These are phyloP conservation scores for Aspergillus bridgeri DNA, from an alignment of 495 filamentous ascomycete species.

Conservation along the genomic window DNA sequence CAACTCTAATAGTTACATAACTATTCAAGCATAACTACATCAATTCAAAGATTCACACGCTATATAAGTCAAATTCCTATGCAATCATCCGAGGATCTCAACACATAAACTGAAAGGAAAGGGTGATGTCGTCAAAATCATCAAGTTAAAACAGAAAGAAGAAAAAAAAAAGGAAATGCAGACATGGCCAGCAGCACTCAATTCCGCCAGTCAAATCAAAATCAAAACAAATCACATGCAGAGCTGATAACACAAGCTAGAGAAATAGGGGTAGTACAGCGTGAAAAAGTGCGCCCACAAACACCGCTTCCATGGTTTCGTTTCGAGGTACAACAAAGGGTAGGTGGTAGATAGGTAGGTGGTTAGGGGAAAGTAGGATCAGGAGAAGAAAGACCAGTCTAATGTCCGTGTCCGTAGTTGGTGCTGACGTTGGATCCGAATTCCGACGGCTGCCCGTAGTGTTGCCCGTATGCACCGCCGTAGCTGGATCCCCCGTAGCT, in stretches of 20 bases:
- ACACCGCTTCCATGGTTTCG: neutral
- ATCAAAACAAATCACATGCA: neutral
- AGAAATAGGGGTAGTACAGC: conserved; percentile 2
- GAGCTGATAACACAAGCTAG: conserved; percentile 1
- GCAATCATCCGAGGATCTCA: conserved; percentile 4
- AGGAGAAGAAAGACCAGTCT: too few species aligned
- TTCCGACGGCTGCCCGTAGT: conserved; percentile 30
- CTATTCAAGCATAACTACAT: neutral
- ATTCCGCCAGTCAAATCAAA: neutral
- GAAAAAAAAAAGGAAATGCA: neutral
- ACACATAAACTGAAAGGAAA: neutral
- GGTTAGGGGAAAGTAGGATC: too few species aligned
- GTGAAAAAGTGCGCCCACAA: conserved; percentile 1
- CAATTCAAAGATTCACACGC: neutral
- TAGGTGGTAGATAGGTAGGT: neutral
- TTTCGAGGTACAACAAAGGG: neutral
- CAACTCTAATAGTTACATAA: too few species aligned
- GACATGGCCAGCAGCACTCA: neutral
- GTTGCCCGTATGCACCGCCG: conserved; percentile 43
- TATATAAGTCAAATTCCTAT: conserved; percentile 5
- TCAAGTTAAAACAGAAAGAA: neutral
- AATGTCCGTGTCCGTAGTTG: conserved; percentile 17
- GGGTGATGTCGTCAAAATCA: conserved; percentile 6
- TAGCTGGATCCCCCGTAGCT: conserved; percentile 49
- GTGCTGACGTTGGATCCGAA: conserved; percentile 22